These are phyloP conservation scores for Pseudonitzschia delicatissima DNA, from an alignment of 108 stramenopile species.

Conservation along the genomic window DNA sequence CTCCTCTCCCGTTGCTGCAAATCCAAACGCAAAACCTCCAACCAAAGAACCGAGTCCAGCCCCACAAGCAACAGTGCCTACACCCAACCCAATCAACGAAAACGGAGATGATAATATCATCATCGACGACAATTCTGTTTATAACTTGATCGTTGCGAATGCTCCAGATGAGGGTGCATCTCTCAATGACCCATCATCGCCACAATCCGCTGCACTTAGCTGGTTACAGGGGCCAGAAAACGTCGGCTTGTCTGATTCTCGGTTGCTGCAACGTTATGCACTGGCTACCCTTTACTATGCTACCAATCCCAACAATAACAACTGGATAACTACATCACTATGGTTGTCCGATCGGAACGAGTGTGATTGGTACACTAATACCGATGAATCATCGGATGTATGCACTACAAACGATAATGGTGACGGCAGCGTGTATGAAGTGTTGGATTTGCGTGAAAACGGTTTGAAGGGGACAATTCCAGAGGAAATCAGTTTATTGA, in stretches of 20 bases:
- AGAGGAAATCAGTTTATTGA: conserved; percentile 27
- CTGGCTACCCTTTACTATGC: conserved; percentile 55
- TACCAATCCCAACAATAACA: conserved; percentile 33
- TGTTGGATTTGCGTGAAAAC: conserved; percentile 41
- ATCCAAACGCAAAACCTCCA: conserved; percentile 5
- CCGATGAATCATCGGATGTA: neutral
- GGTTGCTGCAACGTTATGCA: conserved; percentile 47
- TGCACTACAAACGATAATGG: conserved; percentile 11
- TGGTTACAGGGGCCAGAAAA: conserved; percentile 32
- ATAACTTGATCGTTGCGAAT: conserved; percentile 18
- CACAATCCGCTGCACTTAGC: conserved; percentile 41
- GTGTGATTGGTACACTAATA: conserved; percentile 38
- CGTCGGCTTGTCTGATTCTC: neutral
- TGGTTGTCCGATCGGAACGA: conserved; percentile 39
- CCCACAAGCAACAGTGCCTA: conserved; percentile 19
- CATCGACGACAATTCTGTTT: neutral
- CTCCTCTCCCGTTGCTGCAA: conserved; percentile 9
- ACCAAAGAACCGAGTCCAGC: neutral
- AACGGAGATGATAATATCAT: neutral
- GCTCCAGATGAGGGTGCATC: conserved; percentile 28
- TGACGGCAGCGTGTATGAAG: neutral
- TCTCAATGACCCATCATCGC: conserved; percentile 35
- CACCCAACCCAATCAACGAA: neutral
- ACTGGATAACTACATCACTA: conserved; percentile 26
- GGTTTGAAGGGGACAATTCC: conserved; percentile 41